Evolutionary conservation across 495 filamentous ascomycete species (phyloP), one percentile per base, ranked within the genome.

Genomic region (Friedmanniomyces endolithicus): DNA sequence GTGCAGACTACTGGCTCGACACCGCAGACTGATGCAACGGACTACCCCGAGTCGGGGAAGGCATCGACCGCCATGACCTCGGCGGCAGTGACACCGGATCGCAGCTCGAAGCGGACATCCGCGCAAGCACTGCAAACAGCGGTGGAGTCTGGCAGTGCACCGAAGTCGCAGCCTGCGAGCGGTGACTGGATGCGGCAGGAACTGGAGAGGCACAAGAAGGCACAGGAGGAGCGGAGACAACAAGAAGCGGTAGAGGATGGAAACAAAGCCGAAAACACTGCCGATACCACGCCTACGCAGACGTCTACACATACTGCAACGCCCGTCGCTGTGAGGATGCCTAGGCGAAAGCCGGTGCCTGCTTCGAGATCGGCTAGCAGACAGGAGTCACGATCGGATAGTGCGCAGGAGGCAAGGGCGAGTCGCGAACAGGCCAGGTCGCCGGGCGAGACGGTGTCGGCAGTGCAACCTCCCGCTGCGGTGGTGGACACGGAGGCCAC

Each of bases 41-140:
- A 70, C 17, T 33, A 47, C 31, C 25, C 45, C 55, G 57, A 59
- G 54, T 56, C 54, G 16, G 54, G 51, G 56, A 51, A 52, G 23
- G 48, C 50, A 8, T 71, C 69, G 1, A 71, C 69, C 1, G 68
- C 63, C 23, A 60, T 61, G n/a, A 71, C 69, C 12, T 67, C 68
- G 6, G 67, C 60, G 9, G 63, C 58, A 19, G 40, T 63, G 11
- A 67, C 68, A 20, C 67, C 68, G 7, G 49, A 58, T n/a, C 50
- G 47, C 8, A 63, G 60, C 46, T 71, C 69, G n/a, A 68, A 68
- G 52, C 55, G 68, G 16, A 55, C 47, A 6, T 71, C 69, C 11
- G 46, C 58, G 27, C 58, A 61, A n/a, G 51, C 45, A 24, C 16
- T 53, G 41, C 19, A 57, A 48, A 19, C 63, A 60, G 19, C 29